Conservation (phyloP, 2,329 filamentous ascomycete species). For the Parastagonospora avenae region DNA sequence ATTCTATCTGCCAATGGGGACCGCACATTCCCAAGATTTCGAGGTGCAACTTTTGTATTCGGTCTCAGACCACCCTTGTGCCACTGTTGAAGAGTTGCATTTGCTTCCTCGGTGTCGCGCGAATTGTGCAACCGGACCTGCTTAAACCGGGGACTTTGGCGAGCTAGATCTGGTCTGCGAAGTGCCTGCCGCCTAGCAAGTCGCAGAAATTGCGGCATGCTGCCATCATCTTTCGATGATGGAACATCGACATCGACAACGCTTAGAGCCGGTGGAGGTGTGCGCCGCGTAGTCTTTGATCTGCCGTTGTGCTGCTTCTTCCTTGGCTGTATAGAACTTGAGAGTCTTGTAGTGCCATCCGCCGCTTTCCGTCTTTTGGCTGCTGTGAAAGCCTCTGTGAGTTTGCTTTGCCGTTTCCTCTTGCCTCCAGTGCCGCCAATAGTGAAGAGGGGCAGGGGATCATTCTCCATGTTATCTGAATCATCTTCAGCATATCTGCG, state of each 20-base stretch:
- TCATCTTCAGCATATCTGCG: conserved; percentile 32
- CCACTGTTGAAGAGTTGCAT: conserved; percentile 57
- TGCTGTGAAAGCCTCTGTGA: conserved; percentile 42
- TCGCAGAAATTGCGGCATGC: conserved; percentile 60
- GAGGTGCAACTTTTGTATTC: conserved; percentile 7
- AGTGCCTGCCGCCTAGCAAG: conserved; percentile 61
- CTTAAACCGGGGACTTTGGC: conserved; percentile 59
- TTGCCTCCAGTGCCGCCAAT: conserved; percentile 25
- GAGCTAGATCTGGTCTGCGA: conserved; percentile 53
- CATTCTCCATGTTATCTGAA: conserved; percentile 51
- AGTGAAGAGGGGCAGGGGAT: conserved; percentile 48
- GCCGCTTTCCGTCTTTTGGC: conserved; percentile 21
- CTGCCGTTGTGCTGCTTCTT: conserved; percentile 10
- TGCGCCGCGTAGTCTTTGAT: conserved; percentile 14
- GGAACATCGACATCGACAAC: conserved; percentile 57
- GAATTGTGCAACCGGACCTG: conserved; percentile 58
- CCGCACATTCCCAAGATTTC: conserved; percentile 3
- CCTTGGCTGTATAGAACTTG: background rate
- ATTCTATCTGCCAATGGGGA: conserved; percentile 21
- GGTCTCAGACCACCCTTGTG: conserved; percentile 48
- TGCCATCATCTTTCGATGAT: conserved; percentile 23
- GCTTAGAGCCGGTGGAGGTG: conserved; percentile 46
- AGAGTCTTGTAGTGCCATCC: conserved; percentile 3
- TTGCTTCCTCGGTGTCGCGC: conserved; percentile 61
- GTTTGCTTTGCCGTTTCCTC: conserved; percentile 45